phyloP scores from a whole-genome alignment of 345 rosid genomes.

The Eucalyptus curtisii region DNA sequence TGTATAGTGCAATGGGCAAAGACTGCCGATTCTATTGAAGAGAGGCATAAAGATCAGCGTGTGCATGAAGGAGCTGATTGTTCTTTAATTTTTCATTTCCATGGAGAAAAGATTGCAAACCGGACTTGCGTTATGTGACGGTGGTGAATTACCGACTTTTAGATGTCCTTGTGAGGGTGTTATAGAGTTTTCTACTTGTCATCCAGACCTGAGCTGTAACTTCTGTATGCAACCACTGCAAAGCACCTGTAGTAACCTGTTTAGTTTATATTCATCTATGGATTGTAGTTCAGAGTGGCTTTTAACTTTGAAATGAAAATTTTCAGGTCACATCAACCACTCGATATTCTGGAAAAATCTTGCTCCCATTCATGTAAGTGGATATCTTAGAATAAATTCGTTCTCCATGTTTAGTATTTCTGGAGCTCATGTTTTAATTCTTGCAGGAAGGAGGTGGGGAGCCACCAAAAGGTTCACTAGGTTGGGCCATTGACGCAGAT shows the following conservation, averaged over 20 bases:
- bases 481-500: conserved; percentile 60
- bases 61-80: background rate
- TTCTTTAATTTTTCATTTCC: background rate
- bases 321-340: conserved; percentile 86
- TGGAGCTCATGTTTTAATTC: background rate
- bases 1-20: background rate
- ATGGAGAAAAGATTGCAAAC: background rate
- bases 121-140: background rate
- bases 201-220: background rate
- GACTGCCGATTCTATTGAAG: background rate
- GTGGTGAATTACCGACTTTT: background rate
- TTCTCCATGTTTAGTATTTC: background rate
- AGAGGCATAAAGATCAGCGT: background rate
- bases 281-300: background rate
- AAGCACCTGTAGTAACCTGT: background rate
- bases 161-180: background rate
- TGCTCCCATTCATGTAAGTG: conserved; percentile 52
- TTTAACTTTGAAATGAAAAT: background rate
- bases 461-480: conserved; percentile 69
- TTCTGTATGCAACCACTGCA: background rate
- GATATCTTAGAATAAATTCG: background rate
- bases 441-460: conserved; percentile 93
- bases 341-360: conserved; percentile 94
- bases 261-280: background rate
- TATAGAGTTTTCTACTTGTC: background rate